Evolutionary conservation across 2,329 filamentous ascomycete genomes (phyloP), one percentile per base, ranked within the genome.

Genomic region (Fusarium sp.): DNA sequence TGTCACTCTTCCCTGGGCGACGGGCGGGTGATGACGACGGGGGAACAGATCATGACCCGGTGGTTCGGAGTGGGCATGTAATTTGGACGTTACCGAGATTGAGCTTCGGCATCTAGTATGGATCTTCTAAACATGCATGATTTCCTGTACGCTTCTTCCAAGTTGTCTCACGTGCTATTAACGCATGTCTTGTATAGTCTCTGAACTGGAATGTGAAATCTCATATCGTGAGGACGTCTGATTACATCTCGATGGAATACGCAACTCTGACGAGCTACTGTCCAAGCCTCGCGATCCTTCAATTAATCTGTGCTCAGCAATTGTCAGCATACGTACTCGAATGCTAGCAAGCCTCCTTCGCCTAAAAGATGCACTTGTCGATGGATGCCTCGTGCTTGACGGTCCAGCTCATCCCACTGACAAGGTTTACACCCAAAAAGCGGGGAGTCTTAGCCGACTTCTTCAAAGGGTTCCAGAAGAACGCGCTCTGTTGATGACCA

Each of bases 51-150:
- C 49, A 61, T 66, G 69, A 63, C 39, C 75, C 66, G 39, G 69
- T 63, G 63, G 65, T 62, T 73, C 54, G 67, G 68, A 66, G 62
- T 66, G 49, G 52, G 51, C 66, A 72, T 66, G 56, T n/a, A 63
- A 62, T 54, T 74, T 63, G 60, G 64, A 38, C 36, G 41, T 67
- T 74, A 44, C 72, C 70, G 75, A 78, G 74, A 77, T 77, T 77
- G 76, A 73, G 58, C 36, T 51, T 63, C 58, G 55, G 63, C 58
- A 69, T 62, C 60, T 51, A 63, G 52, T 52, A 49, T 42, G 56
- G 41, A 57, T 36, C 60, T 49, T 15, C 44, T 52, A 72, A 69
- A 61, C 66, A 60, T 63, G 70, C 66, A 69, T 62, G 56, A 61
- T 44, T 72, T 73, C 38, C 31, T 72, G 45, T 49, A 22, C 22